Base-by-base conservation (phyloP, 371 early-diverging fungal genomes). In the Homolaphlyctis polyrhiza region DNA sequence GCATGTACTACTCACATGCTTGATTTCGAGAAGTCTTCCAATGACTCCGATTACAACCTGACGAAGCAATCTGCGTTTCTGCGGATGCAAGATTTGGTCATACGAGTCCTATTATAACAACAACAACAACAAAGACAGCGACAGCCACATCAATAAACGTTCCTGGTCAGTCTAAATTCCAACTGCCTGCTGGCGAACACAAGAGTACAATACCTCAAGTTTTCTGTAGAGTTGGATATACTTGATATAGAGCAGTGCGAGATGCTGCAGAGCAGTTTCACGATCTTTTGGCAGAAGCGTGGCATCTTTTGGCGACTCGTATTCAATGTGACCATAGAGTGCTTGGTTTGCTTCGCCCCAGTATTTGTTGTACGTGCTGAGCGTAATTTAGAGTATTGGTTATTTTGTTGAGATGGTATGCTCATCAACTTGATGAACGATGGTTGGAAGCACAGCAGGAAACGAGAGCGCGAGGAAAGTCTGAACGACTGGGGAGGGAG, bases 1-100 rank as follows among this genome's bases (percentile, higher is more conserved):
- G n/a, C n/a, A 39, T 8, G 23, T 27, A 48, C 6, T 29, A 1
- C 62, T 62, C 67, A 83, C 83, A 63, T 76, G 78, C 58, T 76
- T 79, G 43, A 81, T 51, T 58, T 83, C 84, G 21, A 83, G 55
- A 3, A 82, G 21, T 11, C 84, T 66, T 5, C 78, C 80, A n/a
- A 76, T 72, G 28, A 75, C 66, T 1, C 77, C 75, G n/a, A 78
- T 30, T 0, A 82, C 62, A 16, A 80, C 70, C 33, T 79, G 79
- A 25, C 66, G 64, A 36, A 83, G 50, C 51, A 83, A 59, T 23
- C 81, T 58, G n/a, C 80, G 58, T 59, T 83, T 83, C 55, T 83
- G 84, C 0, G 84, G 84, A 63, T 83, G 84, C 13, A 80, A 66
- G 23, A 80, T 72, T 60, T 81, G 80, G 55, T 83, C 79, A 57